phyloP scores from a whole-genome alignment of 2,329 filamentous ascomycete species.

The Scopulariopsis brevicaulis region DNA sequence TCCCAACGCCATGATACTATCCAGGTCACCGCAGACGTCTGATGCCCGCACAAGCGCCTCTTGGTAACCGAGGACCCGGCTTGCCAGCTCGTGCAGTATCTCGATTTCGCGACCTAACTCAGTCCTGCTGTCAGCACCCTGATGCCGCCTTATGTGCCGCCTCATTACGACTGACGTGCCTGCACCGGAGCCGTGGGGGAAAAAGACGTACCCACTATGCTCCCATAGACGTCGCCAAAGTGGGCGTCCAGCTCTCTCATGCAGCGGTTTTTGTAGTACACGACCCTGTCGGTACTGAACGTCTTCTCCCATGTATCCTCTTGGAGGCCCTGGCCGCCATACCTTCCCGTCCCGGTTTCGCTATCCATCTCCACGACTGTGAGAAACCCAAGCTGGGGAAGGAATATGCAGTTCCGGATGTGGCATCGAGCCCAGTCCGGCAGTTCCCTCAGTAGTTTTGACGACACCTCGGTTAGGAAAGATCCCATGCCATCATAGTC shows the following conservation, averaged over 20 bases:
- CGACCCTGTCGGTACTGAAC: constrained; percentile 59
- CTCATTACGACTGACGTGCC: not conserved
- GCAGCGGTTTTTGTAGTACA: constrained; percentile 77
- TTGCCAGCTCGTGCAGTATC: constrained; percentile 67
- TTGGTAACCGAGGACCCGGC: constrained; percentile 59
- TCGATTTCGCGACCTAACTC: constrained; percentile 56
- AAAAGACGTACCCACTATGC: constrained; percentile 58
- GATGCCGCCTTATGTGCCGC: not conserved
- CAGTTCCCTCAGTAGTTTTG: constrained; percentile 49
- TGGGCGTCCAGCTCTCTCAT: constrained; percentile 74
- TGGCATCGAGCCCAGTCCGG: constrained; percentile 44
- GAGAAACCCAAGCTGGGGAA: constrained; percentile 85
- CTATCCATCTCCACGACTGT: constrained; percentile 52
- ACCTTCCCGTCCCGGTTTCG: constrained; percentile 45
- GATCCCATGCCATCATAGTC: constrained; percentile 67
- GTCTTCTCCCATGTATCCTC: constrained; percentile 63
- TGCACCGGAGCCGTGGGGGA: not conserved
- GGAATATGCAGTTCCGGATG: constrained; percentile 70
- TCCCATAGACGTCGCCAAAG: constrained; percentile 74
- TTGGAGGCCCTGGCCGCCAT: constrained; percentile 34
- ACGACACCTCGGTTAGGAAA: constrained; percentile 57
- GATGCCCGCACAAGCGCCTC: constrained; percentile 56
- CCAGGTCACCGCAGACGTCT: constrained; percentile 74
- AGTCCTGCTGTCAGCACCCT: not conserved
- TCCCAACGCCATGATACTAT: constrained; percentile 72